These are phyloP conservation scores for Linaria vulgaris DNA, from an alignment of 257 asterid genomes.

Conservation along the genomic window DNA sequence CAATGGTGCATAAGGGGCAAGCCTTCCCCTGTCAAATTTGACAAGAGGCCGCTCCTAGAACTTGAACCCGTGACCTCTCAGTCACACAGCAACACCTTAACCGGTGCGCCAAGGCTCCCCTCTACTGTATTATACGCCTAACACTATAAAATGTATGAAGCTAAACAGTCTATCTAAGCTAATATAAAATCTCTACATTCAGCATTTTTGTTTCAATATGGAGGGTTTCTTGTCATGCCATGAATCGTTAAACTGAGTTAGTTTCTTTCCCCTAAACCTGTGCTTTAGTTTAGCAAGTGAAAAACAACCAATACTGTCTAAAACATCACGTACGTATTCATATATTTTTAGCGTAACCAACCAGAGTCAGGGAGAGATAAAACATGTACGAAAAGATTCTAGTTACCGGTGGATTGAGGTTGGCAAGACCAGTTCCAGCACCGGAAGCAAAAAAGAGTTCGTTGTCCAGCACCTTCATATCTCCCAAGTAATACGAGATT, in stretches of 20 bases:
- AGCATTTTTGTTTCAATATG: not conserved
- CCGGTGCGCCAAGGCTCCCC: too few species aligned
- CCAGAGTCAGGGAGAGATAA: not conserved
- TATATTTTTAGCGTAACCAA: not conserved
- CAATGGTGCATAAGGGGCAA: too few species aligned
- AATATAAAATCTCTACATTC: constrained; percentile 10
- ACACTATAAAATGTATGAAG: too few species aligned
- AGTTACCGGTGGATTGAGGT: constrained; percentile 68
- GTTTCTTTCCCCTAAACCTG: not conserved
- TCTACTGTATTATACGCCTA: not conserved
- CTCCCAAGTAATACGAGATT: constrained; percentile 45
- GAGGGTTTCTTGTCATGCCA: not conserved
- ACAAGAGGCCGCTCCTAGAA: too few species aligned
- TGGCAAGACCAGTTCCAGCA: constrained; percentile 61
- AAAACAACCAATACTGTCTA: not conserved
- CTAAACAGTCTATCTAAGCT: not conserved
- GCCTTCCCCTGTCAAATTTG: too few species aligned
- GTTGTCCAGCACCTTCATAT: constrained; percentile 40
- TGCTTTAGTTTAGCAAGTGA: not conserved
- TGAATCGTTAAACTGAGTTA: not conserved
- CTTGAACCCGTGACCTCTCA: too few species aligned
- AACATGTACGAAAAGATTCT: not conserved
- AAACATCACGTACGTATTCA: not conserved
- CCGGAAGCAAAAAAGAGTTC: constrained; percentile 87
- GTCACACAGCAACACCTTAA: too few species aligned